A percentile compares a stretch with the other conserved stretches of the same genome.
These are phyloP conservation scores for Triticum timopheevii DNA, from an alignment of 176 grass and related monocot species.

Conservation along the genomic window DNA sequence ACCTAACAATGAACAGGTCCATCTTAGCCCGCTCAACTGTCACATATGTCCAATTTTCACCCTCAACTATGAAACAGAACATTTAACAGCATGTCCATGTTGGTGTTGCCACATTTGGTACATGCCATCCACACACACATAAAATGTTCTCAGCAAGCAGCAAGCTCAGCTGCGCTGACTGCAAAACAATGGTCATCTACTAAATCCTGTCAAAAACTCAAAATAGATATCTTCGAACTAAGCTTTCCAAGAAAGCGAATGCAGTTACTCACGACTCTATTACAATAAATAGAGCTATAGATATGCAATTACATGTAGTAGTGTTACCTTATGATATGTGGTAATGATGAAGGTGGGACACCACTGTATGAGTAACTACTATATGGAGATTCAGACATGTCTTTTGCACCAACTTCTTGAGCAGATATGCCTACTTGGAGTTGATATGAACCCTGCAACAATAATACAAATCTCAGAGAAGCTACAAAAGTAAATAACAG, in stretches of 20 bases:
- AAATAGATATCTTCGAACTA: conserved; percentile 5
- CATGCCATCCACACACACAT: not conserved
- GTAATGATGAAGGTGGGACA: conserved; percentile 78
- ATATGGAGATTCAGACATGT: conserved; percentile 69
- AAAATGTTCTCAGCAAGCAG: not conserved
- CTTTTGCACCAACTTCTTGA: conserved; percentile 78
- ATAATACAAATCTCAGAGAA: conserved; percentile 35
- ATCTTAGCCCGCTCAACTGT: not conserved
- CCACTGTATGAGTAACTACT: conserved; percentile 76
- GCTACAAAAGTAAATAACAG: not conserved
- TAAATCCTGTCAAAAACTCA: not conserved
- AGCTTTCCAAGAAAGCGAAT: conserved; percentile 7
- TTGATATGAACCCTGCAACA: conserved; percentile 72
- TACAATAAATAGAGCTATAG: conserved; percentile 11
- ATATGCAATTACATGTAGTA: not conserved
- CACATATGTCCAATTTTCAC: not conserved
- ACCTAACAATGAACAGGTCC: not conserved
- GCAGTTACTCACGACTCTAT: not conserved
- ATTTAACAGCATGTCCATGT: not conserved
- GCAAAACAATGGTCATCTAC: not conserved
- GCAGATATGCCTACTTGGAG: conserved; percentile 78
- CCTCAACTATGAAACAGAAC: conserved; percentile 1
- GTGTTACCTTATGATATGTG: conserved; percentile 73
- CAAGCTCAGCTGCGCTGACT: not conserved
- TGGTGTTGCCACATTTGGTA: not conserved